A percentile compares a stretch with the other conserved stretches of the same genome.
Conservation (phyloP, 2,329 filamentous ascomycete genomes). For the Myotisia sp. region DNA sequence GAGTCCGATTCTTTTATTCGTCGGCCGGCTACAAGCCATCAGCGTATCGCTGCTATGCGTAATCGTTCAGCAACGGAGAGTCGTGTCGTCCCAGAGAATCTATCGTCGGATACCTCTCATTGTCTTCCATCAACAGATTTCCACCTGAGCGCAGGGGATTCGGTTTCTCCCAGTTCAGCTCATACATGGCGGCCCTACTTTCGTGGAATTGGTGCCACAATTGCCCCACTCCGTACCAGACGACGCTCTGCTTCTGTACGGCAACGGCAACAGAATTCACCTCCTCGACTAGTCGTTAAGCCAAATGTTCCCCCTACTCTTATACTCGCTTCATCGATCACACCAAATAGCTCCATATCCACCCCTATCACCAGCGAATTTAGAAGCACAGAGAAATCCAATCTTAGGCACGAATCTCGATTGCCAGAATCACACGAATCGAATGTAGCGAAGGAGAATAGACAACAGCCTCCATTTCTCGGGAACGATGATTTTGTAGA, state of each 20-base stretch:
- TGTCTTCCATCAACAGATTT: too few species aligned
- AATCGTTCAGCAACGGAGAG: conserved; percentile 25
- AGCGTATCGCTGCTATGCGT: conserved; percentile 42
- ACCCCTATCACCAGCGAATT: too few species aligned
- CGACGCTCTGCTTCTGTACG: conserved; percentile 26
- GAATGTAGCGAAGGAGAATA: not conserved
- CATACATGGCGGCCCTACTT: conserved; percentile 29
- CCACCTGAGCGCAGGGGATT: too few species aligned
- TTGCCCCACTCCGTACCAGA: conserved; percentile 16
- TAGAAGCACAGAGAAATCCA: too few species aligned
- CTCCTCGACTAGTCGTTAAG: conserved; percentile 31
- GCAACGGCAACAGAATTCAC: conserved; percentile 16
- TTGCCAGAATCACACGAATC: not conserved
- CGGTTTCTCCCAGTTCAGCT: too few species aligned
- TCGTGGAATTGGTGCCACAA: conserved; percentile 18
- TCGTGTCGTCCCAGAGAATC: conserved; percentile 1
- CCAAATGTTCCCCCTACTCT: conserved; percentile 34
- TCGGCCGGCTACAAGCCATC: conserved; percentile 49
- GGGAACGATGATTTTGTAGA: not conserved
- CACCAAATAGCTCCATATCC: conserved; percentile 15
- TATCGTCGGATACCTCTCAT: too few species aligned
- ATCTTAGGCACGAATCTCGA: conserved; percentile 1
- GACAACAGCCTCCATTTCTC: not conserved
- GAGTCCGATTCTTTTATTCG: conserved; percentile 38
- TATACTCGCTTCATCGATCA: conserved; percentile 31